Base-by-base conservation (phyloP, 2,329 filamentous ascomycete genomes). In the Fusarium brevicatenulatum region DNA sequence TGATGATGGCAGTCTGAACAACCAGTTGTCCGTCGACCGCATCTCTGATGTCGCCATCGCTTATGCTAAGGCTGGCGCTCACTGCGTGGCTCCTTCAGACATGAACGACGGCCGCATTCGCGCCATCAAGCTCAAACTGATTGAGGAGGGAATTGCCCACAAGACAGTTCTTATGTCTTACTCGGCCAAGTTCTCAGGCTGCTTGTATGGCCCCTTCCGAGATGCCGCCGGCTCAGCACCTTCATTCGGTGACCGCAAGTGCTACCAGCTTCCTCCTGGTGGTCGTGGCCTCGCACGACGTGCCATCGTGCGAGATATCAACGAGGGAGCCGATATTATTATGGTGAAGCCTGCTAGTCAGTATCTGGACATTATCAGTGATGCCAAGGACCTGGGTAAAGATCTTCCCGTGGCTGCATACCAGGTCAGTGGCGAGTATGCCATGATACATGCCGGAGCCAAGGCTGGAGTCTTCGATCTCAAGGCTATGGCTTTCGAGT, bases 71-170 rank as follows among this genome's bases (percentile, higher is more conserved):
- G 96, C 96, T 21, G 96, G 96, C 64, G 96, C 95, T 2, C 96
- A 99, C 83, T 98, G 95, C 81, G 95, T 99, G 34, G 96, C 96
- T 0, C 96, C 96, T 4, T 97, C 94, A 4, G 96, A 99, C 82
- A 99, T 99, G 96, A 99, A 98, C 81, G 96, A 99, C 81, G 96
- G 96, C 34, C 93, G 96, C 73, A 97, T 99, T 78, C 93, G 95
- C 66, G 95, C 95, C 70, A 99, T 99, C 83, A 99, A 99, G 87
- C 89, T 98, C 60, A 98, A 98, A 86, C 87, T 99, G 71, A 98
- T 98, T 66, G 95, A 98, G 82, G 92, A 95, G 66, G 95, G 95
- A 60, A 93, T 98, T 76, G 92, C 95, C 11, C 96, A 99, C 85
- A 92, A 92, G 80, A 92, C 95, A 18, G 89, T 97, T 61, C 88